A percentile compares a stretch with the other conserved stretches of the same genome.
phyloP scores from a whole-genome alignment of 176 grass and related monocot genomes.

The Pontederia crassipes region DNA sequence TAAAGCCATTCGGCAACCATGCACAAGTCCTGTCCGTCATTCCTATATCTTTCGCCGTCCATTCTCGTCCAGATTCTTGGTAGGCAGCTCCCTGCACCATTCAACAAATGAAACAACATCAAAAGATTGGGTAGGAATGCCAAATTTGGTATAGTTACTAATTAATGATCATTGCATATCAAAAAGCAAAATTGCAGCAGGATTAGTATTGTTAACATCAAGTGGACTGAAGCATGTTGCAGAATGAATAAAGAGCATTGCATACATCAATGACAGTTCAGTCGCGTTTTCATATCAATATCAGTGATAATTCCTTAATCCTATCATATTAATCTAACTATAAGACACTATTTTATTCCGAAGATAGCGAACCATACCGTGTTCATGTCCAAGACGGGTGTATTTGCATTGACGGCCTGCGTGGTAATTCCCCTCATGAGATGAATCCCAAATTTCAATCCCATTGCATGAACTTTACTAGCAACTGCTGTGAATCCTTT shows the following conservation, averaged over 20 bases:
- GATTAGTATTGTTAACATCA: no score
- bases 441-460: conserved; percentile 89
- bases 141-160: neutral
- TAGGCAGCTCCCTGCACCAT: conserved; percentile 26
- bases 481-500: conserved; percentile 58
- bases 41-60: conserved; percentile 67
- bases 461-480: conserved; percentile 60
- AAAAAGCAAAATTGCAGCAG: no score
- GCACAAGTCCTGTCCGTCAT: conserved; percentile 53
- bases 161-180: no score
- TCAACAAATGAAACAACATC: conserved; percentile 2
- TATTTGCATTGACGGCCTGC: conserved; percentile 45
- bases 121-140: conserved; percentile 2
- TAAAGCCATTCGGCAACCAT: conserved; percentile 87
- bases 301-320: no score
- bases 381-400: conserved; percentile 52
- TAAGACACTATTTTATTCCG: neutral
- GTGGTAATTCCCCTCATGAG: conserved; percentile 86
- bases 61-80: conserved; percentile 37
- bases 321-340: no score
- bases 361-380: conserved; percentile 34
- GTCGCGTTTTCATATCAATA: no score
- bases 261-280: no score
- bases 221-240: no score
- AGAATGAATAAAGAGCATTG: no score